Percentiles rank a stretch among this genome's conserved stretches.
Conservation (phyloP, 768 basidiomycete genomes). For the Cystobasidium tubakii region DNA sequence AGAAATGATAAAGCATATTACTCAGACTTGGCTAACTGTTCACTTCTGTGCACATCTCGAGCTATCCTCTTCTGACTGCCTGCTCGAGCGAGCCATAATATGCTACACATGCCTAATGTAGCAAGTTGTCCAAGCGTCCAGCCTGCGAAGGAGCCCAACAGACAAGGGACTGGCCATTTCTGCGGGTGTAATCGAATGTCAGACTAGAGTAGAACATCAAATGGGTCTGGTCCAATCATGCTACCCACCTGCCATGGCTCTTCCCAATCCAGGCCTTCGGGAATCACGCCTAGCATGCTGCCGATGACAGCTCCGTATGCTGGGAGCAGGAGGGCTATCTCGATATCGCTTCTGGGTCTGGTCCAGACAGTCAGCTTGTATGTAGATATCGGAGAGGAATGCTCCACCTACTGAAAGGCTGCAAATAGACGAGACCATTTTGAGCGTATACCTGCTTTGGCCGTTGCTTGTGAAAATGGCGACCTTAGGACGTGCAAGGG, state of each 20-base stretch:
- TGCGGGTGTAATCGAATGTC: background rate
- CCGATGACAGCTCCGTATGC: slow-evolving; percentile 66
- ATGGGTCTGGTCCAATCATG: background rate
- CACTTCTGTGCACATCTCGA: background rate
- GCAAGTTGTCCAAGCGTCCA: slow-evolving; percentile 18
- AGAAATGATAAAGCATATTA: background rate
- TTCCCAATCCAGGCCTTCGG: slow-evolving; percentile 92
- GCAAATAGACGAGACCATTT: slow-evolving; percentile 75
- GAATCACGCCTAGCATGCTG: slow-evolving; percentile 72
- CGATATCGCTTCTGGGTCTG: slow-evolving; percentile 57
- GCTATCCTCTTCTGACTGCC: background rate
- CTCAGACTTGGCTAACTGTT: background rate
- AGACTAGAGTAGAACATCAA: background rate
- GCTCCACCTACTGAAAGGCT: slow-evolving; percentile 71
- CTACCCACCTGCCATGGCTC: slow-evolving; percentile 84
- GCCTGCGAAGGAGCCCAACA: slow-evolving; percentile 20
- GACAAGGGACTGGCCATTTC: slow-evolving; percentile 18
- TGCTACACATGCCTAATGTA: background rate
- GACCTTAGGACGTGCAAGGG: background rate
- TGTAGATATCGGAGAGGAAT: too few species aligned
- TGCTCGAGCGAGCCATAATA: slow-evolving; percentile 1
- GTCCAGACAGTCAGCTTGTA: too few species aligned
- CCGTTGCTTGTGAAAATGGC: slow-evolving; percentile 39
- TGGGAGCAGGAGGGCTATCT: slow-evolving; percentile 74
- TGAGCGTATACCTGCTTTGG: slow-evolving; percentile 54